Percentiles rank a stretch among this genome's conserved stretches.
Conservation (phyloP, 2,329 filamentous ascomycete species). For the Trichoderma lentiforme region DNA sequence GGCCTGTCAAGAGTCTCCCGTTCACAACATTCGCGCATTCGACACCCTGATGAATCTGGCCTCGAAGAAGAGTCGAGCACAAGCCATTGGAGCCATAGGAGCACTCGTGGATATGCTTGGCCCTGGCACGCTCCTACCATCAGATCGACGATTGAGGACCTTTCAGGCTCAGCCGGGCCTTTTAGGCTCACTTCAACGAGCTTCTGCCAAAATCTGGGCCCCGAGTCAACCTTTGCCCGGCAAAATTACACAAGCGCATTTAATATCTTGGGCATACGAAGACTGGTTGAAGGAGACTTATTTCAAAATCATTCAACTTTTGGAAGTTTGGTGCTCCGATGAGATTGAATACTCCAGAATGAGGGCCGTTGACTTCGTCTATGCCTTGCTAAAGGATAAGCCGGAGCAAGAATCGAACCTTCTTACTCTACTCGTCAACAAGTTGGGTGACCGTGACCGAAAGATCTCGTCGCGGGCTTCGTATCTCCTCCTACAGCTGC, state of each 20-base stretch:
- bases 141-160: slow-evolving; percentile 72
- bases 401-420: slow-evolving; percentile 96
- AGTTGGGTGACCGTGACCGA: slow-evolving; percentile 89
- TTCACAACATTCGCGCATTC: slow-evolving; percentile 87
- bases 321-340: slow-evolving; percentile 91
- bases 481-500: slow-evolving; percentile 86
- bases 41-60: slow-evolving; percentile 79
- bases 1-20: slow-evolving; percentile 89
- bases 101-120: slow-evolving; percentile 93
- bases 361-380: slow-evolving; percentile 86
- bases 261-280: slow-evolving; percentile 88
- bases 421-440: slow-evolving; percentile 87
- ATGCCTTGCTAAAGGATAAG: slow-evolving; percentile 87
- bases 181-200: slow-evolving; percentile 64
- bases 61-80: slow-evolving; percentile 89
- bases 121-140: slow-evolving; percentile 79
- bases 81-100: slow-evolving; percentile 87
- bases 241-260: slow-evolving; percentile 68
- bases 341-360: slow-evolving; percentile 92
- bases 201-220: slow-evolving; percentile 59
- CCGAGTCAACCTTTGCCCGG: slow-evolving; percentile 68
- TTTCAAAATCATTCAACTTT: slow-evolving; percentile 86
- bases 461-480: slow-evolving; percentile 94
- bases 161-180: slow-evolving; percentile 80
- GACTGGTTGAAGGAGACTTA: slow-evolving; percentile 93